Base-by-base conservation (phyloP, 2,329 filamentous ascomycete genomes). In the Colletotrichum sublineola region DNA sequence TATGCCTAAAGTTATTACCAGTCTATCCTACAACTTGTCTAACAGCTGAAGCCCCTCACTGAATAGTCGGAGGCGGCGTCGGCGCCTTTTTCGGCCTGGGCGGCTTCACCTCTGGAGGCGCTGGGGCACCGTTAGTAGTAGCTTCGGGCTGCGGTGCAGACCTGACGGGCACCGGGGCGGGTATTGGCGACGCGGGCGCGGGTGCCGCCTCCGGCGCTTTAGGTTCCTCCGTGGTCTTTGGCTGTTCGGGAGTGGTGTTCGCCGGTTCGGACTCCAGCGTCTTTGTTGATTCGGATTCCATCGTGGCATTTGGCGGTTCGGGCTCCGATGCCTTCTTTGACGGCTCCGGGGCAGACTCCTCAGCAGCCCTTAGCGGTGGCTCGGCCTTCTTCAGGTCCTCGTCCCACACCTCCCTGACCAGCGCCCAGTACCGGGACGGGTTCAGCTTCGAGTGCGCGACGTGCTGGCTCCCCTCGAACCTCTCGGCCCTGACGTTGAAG, bases 391-490 rank as follows among this genome's bases (percentile, higher is more conserved):
- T 53, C 18, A n/a, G 24, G 24, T 67, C 60, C 44, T 78, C 81
- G 46, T 82, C 77, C 87, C 87, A 90, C 1, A 82, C 82, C 67
- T 84, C 81, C 52, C 76, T 82, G 3, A 89, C 81, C 29, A 82
- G 77, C 5, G 74, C 75, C 88, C 88, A 90, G 76, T 90, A 90
- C 67, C 87, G 80, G 57, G 80, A 77, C 36, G 79, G 78, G 70
- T 89, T 84, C 0, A 76, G 76, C 72, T 84, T 82, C 69, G 83
- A 81, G 71, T 88, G 86, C 24, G 86, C 82, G 33, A 90, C 87
- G 77, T 90, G 88, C 33, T 79, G 79, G 5, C 84, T 87, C 46
- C 81, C 81, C 38, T 79, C 78, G 64, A 89, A 89, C 74, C 78
- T 77, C 75, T 88, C 88, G 73, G 79, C 76, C 58, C 81, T 78